Evolutionary conservation across 2,329 filamentous ascomycete species (phyloP).

Genomic region (Escovopsis weberi): DNA sequence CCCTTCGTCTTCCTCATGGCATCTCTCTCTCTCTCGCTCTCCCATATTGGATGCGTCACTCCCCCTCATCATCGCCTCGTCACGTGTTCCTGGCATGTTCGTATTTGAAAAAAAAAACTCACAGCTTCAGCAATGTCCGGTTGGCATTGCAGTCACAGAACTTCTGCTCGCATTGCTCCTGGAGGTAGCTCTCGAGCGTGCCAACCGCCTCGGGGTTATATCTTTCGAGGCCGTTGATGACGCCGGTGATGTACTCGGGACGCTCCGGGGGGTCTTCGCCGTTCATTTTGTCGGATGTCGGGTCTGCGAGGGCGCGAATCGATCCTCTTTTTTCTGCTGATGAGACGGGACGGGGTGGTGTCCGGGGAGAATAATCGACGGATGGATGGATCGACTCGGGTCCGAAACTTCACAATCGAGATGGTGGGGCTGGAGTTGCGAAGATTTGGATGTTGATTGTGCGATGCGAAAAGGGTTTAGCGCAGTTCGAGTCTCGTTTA

Average conservation of each 20-base stretch:
- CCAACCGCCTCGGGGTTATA: conserved; percentile 97
- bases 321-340: conserved; percentile 4
- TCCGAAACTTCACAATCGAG: conserved; percentile 14
- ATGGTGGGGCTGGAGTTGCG: conserved; percentile 23
- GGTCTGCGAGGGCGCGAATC: background rate
- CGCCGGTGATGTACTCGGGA: conserved; percentile 80
- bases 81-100: background rate
- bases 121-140: conserved; percentile 92
- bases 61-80: background rate
- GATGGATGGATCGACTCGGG: conserved; percentile 14
- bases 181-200: conserved; percentile 87
- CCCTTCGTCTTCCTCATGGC: too few relatives aligned
- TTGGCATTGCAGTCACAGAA: conserved; percentile 96
- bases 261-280: conserved; percentile 81
- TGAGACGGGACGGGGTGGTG: conserved; percentile 9
- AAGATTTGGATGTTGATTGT: conserved; percentile 29
- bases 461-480: conserved; percentile 22
- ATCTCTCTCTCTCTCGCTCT: too few relatives aligned
- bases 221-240: conserved; percentile 92
- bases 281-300: conserved; percentile 36
- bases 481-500: conserved; percentile 12
- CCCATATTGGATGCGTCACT: too few relatives aligned
- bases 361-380: conserved; percentile 7
- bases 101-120: conserved; percentile 32
- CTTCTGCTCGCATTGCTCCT: conserved; percentile 87